Conservation (phyloP, 2,329 filamentous ascomycete genomes). For the Fusarium begoniae region DNA sequence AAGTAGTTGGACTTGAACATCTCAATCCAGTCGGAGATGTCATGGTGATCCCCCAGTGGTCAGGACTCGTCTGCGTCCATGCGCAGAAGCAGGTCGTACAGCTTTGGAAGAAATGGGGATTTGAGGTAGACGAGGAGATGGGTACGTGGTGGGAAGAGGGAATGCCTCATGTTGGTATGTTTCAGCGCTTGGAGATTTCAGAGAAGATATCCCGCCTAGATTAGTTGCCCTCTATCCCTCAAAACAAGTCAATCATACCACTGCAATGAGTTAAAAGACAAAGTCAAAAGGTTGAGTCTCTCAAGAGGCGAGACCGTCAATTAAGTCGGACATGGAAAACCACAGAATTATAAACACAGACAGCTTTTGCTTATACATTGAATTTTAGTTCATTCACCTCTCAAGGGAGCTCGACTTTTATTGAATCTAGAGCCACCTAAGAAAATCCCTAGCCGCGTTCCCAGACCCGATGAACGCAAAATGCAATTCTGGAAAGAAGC, state of each 20-base stretch:
- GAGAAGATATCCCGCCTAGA: constrained; percentile 42
- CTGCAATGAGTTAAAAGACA: not conserved
- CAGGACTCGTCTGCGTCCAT: constrained; percentile 80
- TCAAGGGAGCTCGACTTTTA: constrained; percentile 54
- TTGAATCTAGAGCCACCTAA: constrained; percentile 56
- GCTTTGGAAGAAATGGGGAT: constrained; percentile 78
- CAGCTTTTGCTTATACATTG: constrained; percentile 14
- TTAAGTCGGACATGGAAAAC: not conserved
- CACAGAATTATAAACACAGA: not conserved
- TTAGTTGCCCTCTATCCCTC: constrained; percentile 5
- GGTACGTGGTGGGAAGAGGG: constrained; percentile 85
- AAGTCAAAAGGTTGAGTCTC: not conserved
- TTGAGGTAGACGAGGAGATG: constrained; percentile 75
- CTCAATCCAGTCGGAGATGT: constrained; percentile 52
- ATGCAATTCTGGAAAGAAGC: constrained; percentile 59
- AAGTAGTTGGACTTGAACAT: constrained; percentile 54
- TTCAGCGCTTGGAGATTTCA: constrained; percentile 55
- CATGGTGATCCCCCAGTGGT: constrained; percentile 66
- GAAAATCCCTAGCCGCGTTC: constrained; percentile 57
- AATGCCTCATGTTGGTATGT: constrained; percentile 89
- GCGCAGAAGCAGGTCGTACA: constrained; percentile 73
- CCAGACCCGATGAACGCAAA: constrained; percentile 57
- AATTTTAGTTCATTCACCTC: constrained; percentile 49
- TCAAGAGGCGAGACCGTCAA: not conserved
- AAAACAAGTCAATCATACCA: not conserved